A percentile compares a stretch with the other conserved stretches of the same genome.
These are phyloP conservation scores for Fusarium sp. DNA, from an alignment of 2,329 filamentous ascomycete genomes.

Conservation along the genomic window DNA sequence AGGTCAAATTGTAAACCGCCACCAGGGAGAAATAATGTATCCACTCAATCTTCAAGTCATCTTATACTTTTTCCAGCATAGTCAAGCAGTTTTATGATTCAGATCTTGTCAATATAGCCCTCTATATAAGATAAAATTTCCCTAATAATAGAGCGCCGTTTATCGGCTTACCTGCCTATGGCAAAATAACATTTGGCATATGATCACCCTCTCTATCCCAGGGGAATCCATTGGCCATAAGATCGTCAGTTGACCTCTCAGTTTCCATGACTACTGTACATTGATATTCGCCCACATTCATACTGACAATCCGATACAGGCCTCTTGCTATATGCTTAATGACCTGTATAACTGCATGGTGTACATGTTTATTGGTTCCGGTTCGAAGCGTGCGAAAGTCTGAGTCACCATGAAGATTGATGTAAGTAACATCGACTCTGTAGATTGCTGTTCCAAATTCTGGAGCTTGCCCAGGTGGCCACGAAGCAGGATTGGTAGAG, in stretches of 20 bases:
- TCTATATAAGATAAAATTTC: background rate
- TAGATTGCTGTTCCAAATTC: background rate
- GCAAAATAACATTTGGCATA: background rate
- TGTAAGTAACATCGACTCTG: background rate
- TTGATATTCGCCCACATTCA: background rate
- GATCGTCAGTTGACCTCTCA: background rate
- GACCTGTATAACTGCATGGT: background rate
- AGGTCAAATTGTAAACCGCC: background rate
- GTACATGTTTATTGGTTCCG: background rate
- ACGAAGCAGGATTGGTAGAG: background rate
- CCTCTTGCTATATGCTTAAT: background rate
- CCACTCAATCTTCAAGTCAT: no score
- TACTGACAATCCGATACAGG: background rate
- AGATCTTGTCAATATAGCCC: accelerated
- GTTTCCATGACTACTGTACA: background rate
- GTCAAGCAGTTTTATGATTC: accelerated
- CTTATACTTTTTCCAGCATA: accelerated
- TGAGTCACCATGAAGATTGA: background rate
- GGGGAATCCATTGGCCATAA: background rate
- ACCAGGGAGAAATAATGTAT: background rate
- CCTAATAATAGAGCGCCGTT: background rate
- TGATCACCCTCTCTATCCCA: background rate
- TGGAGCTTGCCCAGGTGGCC: background rate
- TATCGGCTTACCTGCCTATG: background rate
- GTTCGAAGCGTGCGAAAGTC: background rate